Conservation (phyloP, 805 yeast genomes). For the Candida nitratophila region DNA sequence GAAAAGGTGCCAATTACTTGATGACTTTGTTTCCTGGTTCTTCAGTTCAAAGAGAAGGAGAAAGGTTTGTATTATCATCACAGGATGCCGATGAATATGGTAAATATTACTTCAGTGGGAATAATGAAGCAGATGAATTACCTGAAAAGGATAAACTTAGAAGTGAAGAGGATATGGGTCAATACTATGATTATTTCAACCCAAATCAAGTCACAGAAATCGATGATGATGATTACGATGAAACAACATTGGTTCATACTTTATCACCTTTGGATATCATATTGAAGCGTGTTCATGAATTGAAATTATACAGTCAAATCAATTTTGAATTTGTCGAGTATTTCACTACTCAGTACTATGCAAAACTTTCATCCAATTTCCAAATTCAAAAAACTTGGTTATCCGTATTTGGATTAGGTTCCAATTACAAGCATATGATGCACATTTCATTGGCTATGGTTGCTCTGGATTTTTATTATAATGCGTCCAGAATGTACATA, state of each 20-base stretch:
- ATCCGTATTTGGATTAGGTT: conserved; percentile 3
- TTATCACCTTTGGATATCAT: background rate
- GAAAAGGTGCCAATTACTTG: conserved; percentile 4
- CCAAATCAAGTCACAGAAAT: background rate
- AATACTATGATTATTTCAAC: background rate
- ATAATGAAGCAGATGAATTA: background rate
- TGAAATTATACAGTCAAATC: conserved; percentile 6
- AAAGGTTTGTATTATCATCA: background rate
- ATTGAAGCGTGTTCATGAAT: background rate
- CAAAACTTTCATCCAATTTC: conserved; percentile 4
- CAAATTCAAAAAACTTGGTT: conserved; percentile 4
- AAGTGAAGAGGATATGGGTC: background rate
- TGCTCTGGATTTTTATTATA: conserved; percentile 10
- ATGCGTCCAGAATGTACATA: conserved; percentile 3
- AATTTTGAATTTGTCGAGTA: conserved; percentile 8
- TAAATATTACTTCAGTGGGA: background rate
- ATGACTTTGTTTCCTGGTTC: conserved; percentile 4
- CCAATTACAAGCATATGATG: conserved; percentile 5
- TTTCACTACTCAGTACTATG: conserved; percentile 6
- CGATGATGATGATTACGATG: background rate
- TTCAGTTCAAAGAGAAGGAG: background rate
- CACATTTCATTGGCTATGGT: conserved; percentile 8
- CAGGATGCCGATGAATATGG: conserved; percentile 1
- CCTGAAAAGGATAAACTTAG: too few species aligned
- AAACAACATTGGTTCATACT: background rate